Evolutionary conservation across 768 basidiomycete species (phyloP).

Genomic region (Inosperma sp.): DNA sequence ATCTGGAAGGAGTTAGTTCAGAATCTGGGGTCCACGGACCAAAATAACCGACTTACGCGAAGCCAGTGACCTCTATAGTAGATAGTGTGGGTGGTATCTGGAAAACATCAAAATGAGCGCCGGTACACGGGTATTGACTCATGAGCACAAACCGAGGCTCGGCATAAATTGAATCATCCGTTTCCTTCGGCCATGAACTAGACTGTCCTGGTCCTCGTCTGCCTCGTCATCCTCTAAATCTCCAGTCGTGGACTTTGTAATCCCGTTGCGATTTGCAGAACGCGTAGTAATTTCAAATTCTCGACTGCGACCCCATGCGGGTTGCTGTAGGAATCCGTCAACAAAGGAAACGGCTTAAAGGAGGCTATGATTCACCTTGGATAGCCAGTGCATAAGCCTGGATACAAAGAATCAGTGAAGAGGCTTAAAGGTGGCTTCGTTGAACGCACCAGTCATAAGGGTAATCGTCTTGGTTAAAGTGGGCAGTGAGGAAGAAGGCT

Average conservation of each 20-base stretch:
- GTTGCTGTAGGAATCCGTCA: too few relatives aligned
- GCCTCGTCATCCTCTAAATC: constrained; percentile 75
- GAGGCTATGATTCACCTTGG: too few relatives aligned
- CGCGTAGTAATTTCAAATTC: constrained; percentile 90
- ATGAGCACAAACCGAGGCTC: constrained; percentile 53
- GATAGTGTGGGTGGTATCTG: constrained; percentile 84
- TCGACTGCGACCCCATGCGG: constrained; percentile 82
- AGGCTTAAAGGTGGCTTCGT: constrained; percentile 8
- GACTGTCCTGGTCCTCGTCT: constrained; percentile 46
- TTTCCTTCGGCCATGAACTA: constrained; percentile 67
- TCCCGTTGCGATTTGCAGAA: constrained; percentile 56
- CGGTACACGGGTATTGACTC: constrained; percentile 11
- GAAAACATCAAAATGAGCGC: constrained; percentile 12
- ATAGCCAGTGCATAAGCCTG: constrained; percentile 87
- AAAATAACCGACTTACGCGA: constrained; percentile 45
- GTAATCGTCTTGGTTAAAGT: constrained; percentile 84
- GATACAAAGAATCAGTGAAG: constrained; percentile 13
- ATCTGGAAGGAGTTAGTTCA: constrained; percentile 44
- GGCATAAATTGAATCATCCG: constrained; percentile 84
- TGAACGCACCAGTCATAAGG: constrained; percentile 72
- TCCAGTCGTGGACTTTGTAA: constrained; percentile 65
- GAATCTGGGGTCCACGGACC: not conserved
- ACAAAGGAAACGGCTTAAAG: too few relatives aligned
- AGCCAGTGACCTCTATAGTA: constrained; percentile 90
- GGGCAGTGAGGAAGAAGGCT: constrained; percentile 88